Evolutionary conservation across 2,329 filamentous ascomycete species (phyloP), one percentile per base, ranked within the genome.

Genomic region (Fusarium xyrophilum): DNA sequence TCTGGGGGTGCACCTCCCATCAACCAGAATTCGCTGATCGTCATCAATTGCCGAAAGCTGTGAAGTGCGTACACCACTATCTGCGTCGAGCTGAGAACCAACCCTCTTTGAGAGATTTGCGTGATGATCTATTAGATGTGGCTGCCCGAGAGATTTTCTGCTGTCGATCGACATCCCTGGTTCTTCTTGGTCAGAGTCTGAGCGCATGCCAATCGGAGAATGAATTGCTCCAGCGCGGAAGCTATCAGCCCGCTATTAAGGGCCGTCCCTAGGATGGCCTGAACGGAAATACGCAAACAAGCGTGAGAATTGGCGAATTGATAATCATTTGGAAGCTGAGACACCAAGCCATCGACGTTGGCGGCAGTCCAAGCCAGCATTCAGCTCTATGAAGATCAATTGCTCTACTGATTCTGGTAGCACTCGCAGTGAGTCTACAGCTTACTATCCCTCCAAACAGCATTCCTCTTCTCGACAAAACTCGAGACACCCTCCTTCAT

Each of bases 381-480:
- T 35, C 33, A 35, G 17, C 17, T 35, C 17, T 19, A 11, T 35
- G 2, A 35, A 33, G 23, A 30, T 47, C 21, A 38, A 47, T 60
- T 44, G 9, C 17, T 28, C 32, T 17, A 6, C 2, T 42, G 19
- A 36, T 30, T 19, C 7, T n/a, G 7, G 5, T 4, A 32, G 32
- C 5, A 25, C n/a, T 4, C 21, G 12, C 13, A n/a, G 7, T n/a
- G 27, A 15, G 5, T 12, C 79, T 77, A 89, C 69, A 89, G 72
- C 76, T 88, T 89, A 74, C 86, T 89, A 60, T 87, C 82, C 72
- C 82, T 85, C 91, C 91, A 94, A 38, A 82, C 82, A 3, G 91
- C 87, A 79, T 86, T 85, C 74, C 90, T 83, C 83, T 89, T 93
- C 83, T 93, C 91, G 21, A 91, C 89, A 81, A 95, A 95, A 63